Base-by-base conservation (phyloP, 805 yeast species). In the Wickerhamiella cacticola region DNA sequence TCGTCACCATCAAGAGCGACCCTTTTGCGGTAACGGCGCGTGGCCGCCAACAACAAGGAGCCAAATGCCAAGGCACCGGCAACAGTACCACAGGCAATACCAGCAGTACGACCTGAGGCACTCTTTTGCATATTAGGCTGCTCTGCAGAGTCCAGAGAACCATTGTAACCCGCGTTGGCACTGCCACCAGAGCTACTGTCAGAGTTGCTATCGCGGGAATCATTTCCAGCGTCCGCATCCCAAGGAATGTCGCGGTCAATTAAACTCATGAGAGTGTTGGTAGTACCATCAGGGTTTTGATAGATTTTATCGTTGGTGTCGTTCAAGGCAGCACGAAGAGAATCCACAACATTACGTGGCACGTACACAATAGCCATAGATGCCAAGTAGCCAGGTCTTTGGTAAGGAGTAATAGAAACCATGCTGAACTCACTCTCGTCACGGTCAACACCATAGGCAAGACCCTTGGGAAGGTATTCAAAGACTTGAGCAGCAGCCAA, bases 311-410 rank as follows among this genome's bases (percentile, higher is more conserved):
- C 83, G n/a, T 67, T 56, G 0, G 70, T 53, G 49, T 78, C 65
- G 45, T 68, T 64, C 38, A 89, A 63, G 33, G 70, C 63, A 15
- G 63, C 63, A 50, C 75, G 74, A 53, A 89, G 68, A 5, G 35
- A 13, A 15, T 28, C 42, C 8, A 83, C 72, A 25, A 72, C 64
- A 10, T 63, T 61, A 9, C 66, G 61, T 19, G 95, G 95, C 67
- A 86, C 81, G 61, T 82, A 86, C 48, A 85, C 81, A 61, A 82
- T 82, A 5, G 96, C 97, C 52, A 88, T 83, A 0, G 96, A 82
- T 48, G 84, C 84, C 51, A 86, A 74, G 63, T 85, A 89, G 12
- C 64, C 65, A 1, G 68, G 48, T 1, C 84, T 73, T 15, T 79
- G 71, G 60, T 78, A 82, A 33, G 97, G 97, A 51, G 80, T 78